Evolutionary conservation across 306 rosid genomes (phyloP).

Genomic region (Quercus engelmannii): DNA sequence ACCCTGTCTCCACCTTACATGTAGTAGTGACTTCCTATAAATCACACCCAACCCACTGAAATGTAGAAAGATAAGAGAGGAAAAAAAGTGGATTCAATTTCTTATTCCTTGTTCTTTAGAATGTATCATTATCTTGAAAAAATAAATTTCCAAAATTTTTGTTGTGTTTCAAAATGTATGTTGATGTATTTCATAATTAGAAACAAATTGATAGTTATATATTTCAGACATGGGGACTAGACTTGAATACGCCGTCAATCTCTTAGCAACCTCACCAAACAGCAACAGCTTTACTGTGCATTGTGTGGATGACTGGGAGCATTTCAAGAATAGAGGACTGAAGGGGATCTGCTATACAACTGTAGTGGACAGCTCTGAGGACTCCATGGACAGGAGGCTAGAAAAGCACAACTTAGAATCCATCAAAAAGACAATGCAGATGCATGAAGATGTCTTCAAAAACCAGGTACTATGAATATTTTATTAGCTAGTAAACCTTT

Average conservation of each 20-base stretch:
- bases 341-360: conserved; percentile 28
- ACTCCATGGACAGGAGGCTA: conserved; percentile 55
- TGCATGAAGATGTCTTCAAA: conserved; percentile 79
- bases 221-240: conserved; percentile 88
- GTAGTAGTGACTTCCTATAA: conserved; percentile 28
- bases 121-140: background rate
- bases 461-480: conserved; percentile 59
- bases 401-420: conserved; percentile 53
- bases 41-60: conserved; percentile 37
- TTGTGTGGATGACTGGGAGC: conserved; percentile 69
- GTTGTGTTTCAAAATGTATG: background rate
- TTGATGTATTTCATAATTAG: background rate
- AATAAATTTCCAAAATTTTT: too few species aligned
- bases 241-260: conserved; percentile 59
- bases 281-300: conserved; percentile 45
- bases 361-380: conserved; percentile 34
- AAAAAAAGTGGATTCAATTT: background rate
- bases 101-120: background rate
- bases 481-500: conserved; percentile 4
- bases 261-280: conserved; percentile 44
- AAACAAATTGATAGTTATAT: conserved; percentile 4
- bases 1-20: conserved; percentile 40
- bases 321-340: conserved; percentile 39
- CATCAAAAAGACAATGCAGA: conserved; percentile 80
- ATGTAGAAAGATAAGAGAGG: conserved; percentile 5